A percentile compares a stretch with the other conserved stretches of the same genome.
Evolutionary conservation across 192 early-diverging fungal genomes (phyloP).

Genomic region (Rhizophagus sp.): DNA sequence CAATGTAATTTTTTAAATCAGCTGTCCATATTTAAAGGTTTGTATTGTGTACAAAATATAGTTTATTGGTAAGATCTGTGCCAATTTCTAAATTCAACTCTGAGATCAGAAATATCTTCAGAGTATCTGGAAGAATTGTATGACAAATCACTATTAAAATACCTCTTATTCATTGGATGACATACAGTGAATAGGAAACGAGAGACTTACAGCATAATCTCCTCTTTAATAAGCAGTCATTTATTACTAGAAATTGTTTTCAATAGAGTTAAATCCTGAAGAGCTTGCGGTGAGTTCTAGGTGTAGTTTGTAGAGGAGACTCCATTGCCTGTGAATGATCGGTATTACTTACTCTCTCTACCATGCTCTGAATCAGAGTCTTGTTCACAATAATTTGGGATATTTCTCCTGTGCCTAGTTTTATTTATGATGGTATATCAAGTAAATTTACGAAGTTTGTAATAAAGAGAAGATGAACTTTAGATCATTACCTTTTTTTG

Average conservation of each 20-base stretch:
- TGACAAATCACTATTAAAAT: constrained; percentile 6
- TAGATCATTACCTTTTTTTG: too few species aligned
- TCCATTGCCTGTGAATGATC: background rate
- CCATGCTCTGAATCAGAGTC: too few species aligned
- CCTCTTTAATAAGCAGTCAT: background rate
- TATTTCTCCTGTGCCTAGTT: too few species aligned
- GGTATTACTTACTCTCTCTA: constrained; percentile 18
- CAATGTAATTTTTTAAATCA: constrained; percentile 14
- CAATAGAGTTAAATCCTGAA: constrained; percentile 7
- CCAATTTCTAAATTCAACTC: constrained; percentile 30
- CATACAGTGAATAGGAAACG: constrained; percentile 1
- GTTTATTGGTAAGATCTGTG: constrained; percentile 25
- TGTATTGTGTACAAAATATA: constrained; percentile 15
- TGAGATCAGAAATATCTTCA: constrained; percentile 4
- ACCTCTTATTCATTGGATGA: background rate
- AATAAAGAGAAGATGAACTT: too few species aligned
- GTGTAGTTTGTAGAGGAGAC: background rate
- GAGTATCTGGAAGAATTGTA: constrained; percentile 21
- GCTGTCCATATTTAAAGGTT: constrained; percentile 23
- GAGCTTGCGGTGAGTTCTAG: constrained; percentile 18
- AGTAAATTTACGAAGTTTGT: too few species aligned
- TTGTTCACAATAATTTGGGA: too few species aligned
- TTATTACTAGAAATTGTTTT: constrained; percentile 8
- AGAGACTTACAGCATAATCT: constrained; percentile 17
- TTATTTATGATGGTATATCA: too few species aligned